Conservation (phyloP, 148 eudicot genomes). For the Chenopodium formosanum region DNA sequence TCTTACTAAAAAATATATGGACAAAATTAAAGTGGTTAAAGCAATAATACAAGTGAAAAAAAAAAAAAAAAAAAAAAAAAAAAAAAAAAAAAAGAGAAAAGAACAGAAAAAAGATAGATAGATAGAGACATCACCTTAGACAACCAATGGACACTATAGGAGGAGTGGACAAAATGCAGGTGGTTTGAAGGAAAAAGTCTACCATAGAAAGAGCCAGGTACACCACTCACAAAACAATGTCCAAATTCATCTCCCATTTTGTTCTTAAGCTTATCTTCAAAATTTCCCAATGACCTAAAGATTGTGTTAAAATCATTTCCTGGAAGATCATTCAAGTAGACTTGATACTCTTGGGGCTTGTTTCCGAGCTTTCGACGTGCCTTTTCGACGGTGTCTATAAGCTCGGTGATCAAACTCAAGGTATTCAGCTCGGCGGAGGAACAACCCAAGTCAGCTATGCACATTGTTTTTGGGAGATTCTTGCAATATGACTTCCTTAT, state of each 20-base stretch:
- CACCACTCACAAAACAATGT: constrained; percentile 35
- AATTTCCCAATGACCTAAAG: constrained; percentile 24
- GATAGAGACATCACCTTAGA: constrained; percentile 38
- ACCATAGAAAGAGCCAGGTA: constrained; percentile 52
- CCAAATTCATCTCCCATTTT: constrained; percentile 20
- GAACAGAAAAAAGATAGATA: background rate
- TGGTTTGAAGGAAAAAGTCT: constrained; percentile 44
- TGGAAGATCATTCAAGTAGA: constrained; percentile 48
- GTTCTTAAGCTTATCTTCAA: constrained; percentile 26
- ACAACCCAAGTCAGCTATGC: constrained; percentile 33
- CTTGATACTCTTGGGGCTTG: constrained; percentile 21
- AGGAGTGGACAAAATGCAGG: constrained; percentile 50
- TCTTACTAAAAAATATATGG: too few species aligned
- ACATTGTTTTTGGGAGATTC: constrained; percentile 8
- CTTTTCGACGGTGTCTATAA: constrained; percentile 6
- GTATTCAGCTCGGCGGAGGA: constrained; percentile 18
- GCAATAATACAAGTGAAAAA: too few species aligned
- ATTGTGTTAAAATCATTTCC: constrained; percentile 52
- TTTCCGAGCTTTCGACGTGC: background rate
- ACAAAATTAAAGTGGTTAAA: too few species aligned
- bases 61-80: background rate
- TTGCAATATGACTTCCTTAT: constrained; percentile 2
- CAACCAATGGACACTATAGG: constrained; percentile 49
- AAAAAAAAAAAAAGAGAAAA: background rate
- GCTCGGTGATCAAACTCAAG: background rate